Conservation (phyloP, 192 early-diverging fungal species). For the Geranomyces michiganensis region DNA sequence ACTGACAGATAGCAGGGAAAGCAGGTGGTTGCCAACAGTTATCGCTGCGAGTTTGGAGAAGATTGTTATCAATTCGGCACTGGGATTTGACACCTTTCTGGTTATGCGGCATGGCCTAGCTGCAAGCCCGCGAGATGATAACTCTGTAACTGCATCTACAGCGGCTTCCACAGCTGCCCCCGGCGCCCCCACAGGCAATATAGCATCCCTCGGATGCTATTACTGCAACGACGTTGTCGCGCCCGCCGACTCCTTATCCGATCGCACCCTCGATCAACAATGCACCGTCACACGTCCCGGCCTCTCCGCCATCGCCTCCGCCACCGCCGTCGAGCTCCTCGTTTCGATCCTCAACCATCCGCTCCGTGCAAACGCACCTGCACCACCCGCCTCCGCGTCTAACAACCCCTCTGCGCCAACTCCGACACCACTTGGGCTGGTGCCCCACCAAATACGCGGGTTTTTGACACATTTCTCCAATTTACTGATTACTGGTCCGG, state of each 20-base stretch:
- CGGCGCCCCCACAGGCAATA: slow-evolving; percentile 15
- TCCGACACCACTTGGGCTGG: slow-evolving; percentile 63
- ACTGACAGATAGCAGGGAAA: slow-evolving; percentile 93
- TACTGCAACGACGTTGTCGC: slow-evolving; percentile 98
- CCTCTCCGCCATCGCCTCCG: slow-evolving; percentile 84
- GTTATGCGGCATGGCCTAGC: slow-evolving; percentile 92
- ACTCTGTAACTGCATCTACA: background rate
- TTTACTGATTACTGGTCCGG: slow-evolving; percentile 77
- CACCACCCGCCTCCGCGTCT: slow-evolving; percentile 56
- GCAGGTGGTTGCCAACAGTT: slow-evolving; percentile 93
- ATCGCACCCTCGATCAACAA: slow-evolving; percentile 95
- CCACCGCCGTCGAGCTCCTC: slow-evolving; percentile 88
- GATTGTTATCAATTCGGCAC: slow-evolving; percentile 89
- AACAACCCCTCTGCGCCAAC: slow-evolving; percentile 41
- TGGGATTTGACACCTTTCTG: slow-evolving; percentile 94
- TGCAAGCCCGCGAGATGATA: slow-evolving; percentile 5
- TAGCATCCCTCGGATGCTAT: slow-evolving; percentile 81
- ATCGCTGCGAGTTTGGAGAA: slow-evolving; percentile 69
- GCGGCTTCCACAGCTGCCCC: background rate
- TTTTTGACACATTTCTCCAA: slow-evolving; percentile 86
- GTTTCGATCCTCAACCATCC: slow-evolving; percentile 85
- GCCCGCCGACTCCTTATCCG: slow-evolving; percentile 89
- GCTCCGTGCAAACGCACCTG: slow-evolving; percentile 52
- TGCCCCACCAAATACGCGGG: slow-evolving; percentile 95
- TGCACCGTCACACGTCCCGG: slow-evolving; percentile 98